Percentiles rank a stretch among this genome's conserved stretches.
Evolutionary conservation across 371 early-diverging fungal genomes (phyloP).

Genomic region (Gilbertella persicaria): DNA sequence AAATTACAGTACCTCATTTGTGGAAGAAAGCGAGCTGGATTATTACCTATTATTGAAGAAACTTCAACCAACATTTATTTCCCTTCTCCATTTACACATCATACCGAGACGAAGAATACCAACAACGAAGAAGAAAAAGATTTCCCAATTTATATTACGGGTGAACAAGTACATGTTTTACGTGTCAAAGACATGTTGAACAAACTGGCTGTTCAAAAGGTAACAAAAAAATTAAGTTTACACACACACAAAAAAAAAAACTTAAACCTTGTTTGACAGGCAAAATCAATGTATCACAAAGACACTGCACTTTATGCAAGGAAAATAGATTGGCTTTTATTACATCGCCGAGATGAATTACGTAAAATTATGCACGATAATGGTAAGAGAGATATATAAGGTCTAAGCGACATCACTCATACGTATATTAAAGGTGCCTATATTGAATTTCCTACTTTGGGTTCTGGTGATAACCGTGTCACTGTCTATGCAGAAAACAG

Average conservation of each 20-base stretch:
- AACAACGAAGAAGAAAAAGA: conserved; percentile 16
- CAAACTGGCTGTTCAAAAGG: conserved; percentile 47
- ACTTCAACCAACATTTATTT: conserved; percentile 73
- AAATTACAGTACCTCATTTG: conserved; percentile 67
- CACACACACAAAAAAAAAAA: not conserved
- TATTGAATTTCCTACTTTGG: conserved; percentile 66
- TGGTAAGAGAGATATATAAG: too few species aligned
- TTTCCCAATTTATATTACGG: conserved; percentile 36
- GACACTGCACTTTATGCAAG: conserved; percentile 47
- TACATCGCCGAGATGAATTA: conserved; percentile 61
- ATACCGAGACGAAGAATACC: conserved; percentile 7
- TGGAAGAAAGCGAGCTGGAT: conserved; percentile 68
- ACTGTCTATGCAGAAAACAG: conserved; percentile 68
- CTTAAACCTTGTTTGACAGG: conserved; percentile 18
- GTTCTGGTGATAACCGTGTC: conserved; percentile 53
- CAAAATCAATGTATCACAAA: conserved; percentile 53
- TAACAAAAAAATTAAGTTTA: conserved; percentile 8
- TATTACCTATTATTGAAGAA: conserved; percentile 74
- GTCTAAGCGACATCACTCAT: too few species aligned
- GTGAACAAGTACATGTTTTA: conserved; percentile 31
- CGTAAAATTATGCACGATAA: conserved; percentile 78
- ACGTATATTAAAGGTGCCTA: conserved; percentile 47
- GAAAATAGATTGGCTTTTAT: conserved; percentile 79
- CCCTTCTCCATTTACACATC: conserved; percentile 62
- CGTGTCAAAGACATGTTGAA: conserved; percentile 49